Evolutionary conservation across 2,329 filamentous ascomycete species (phyloP), one percentile per base, ranked within the genome.

Genomic region (Chalaropsis ovoidea): DNA sequence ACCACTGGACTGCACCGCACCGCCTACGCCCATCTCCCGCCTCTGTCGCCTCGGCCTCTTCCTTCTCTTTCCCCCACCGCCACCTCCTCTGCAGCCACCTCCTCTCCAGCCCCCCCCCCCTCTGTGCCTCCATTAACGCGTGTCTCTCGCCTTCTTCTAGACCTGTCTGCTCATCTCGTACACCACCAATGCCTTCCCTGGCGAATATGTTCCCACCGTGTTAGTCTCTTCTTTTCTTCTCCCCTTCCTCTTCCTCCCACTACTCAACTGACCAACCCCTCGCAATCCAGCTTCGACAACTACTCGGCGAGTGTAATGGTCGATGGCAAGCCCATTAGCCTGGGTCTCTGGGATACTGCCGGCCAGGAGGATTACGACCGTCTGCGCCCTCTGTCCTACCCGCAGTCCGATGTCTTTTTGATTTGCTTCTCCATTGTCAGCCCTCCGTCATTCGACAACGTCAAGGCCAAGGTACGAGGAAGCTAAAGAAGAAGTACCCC

Each of bases 231-330:
- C 31, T 19, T n/a, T 15, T 6, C 6, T 64, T 6, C 3, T 49
- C 10, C n/a, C 27, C 1, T 24, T 10, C 6, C 41, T 19, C 52
- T 54, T 41, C 19, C 41, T 60, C 42, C 35, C 6, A 41, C 58
- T n/a, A 31, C 15, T 41, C 41, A 7, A 15, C 27, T 45, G 31
- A n/a, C 41, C 47, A 70, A 65, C 54, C 19, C 60, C 61, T 54
- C 68, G 8, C 1, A 27, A n/a, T n/a, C n/a, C 71, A 96, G 91
- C 69, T 97, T 97, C 78, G 93, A 97, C 76, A 99, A 99, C 80
- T 97, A 97, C 81, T 96, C 93, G 45, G 94, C 94, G 70, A 96
- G 91, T 80, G 94, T 99, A 65, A 96, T 96, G 90, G 94, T 97
- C 66, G 94, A 97, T 80, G 91, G 92, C 72, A 95, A 95, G 80